These are phyloP conservation scores for Cornus kousa DNA, from an alignment of 148 eudicot species.

Conservation along the genomic window DNA sequence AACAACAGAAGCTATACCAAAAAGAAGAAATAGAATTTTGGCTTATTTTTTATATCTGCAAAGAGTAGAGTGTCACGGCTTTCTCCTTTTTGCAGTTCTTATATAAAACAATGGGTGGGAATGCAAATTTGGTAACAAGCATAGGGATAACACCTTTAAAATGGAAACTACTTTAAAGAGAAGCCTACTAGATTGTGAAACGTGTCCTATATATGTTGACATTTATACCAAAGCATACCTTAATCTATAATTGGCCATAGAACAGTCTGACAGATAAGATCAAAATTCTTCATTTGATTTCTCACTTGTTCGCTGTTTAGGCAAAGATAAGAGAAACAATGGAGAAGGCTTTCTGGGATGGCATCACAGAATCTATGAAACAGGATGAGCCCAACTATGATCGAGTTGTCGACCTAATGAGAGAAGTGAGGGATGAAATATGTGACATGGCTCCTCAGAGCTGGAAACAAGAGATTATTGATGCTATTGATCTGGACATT, in stretches of 20 bases:
- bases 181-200: no score
- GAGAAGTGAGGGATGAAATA: slow-evolving; percentile 89
- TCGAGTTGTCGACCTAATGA: slow-evolving; percentile 73
- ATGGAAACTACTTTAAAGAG: no score
- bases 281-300: slow-evolving; percentile 7
- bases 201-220: no score
- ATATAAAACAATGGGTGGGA: not conserved
- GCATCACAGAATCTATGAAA: slow-evolving; percentile 64
- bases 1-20: not conserved
- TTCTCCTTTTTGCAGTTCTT: not conserved
- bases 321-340: slow-evolving; percentile 61
- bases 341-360: slow-evolving; percentile 97
- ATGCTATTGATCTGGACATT: slow-evolving; percentile 70
- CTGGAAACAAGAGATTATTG: slow-evolving; percentile 75
- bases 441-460: slow-evolving; percentile 78
- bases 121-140: no score
- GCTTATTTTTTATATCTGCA: not conserved
- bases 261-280: not conserved
- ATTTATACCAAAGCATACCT: no score
- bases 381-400: slow-evolving; percentile 68
- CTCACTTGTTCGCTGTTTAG: slow-evolving; percentile 30
- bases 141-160: no score
- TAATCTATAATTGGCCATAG: not conserved
- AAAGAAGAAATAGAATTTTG: not conserved
- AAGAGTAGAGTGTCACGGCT: not conserved